Base-by-base conservation (phyloP, 257 asterid genomes). In the Ehretia macrophylla region DNA sequence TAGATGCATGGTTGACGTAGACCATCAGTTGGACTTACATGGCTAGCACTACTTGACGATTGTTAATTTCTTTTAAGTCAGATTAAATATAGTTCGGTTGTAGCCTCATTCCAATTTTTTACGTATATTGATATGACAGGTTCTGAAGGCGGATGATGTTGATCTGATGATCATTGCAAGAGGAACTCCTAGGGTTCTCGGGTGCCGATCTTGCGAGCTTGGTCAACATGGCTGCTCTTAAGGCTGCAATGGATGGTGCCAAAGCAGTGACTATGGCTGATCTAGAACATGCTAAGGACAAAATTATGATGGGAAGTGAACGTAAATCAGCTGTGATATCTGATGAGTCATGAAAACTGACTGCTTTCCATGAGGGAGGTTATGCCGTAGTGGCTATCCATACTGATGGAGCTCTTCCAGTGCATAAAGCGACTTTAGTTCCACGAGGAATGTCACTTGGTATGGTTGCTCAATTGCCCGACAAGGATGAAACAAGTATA, bases 151-250 rank as follows among this genome's bases (percentile, higher is more conserved):
- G n/a, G n/a, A n/a, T n/a, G n/a, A n/a, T 45, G 97, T 83, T 5
- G 95, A 90, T 67, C 86, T 84, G 58, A 75, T 68, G 80, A 83
- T 84, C 60, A 90, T 86, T 61, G 95, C 97, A 44, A 73, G 97
- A 61, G 95, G 97, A 63, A 84, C 96, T 17, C 95, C 96, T 3
- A 0, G 97, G 97, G 4, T 90, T 90, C 72, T 90, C 95, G 0
- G 97, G 97, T n/a, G 97, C 97, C 5, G 97, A 90, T 65, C 97
- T 90, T 17, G 94, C 97, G 1, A 90, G 86, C 82, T 68, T 90
- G n/a, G n/a, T n/a, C n/a, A n/a, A n/a, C n/a, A n/a, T n/a, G n/a
- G n/a, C n/a, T n/a, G n/a, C n/a, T n/a, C n/a, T n/a, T n/a, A n/a
- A n/a, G n/a, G n/a, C n/a, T n/a, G n/a, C n/a, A n/a, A n/a, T n/a